Percentiles rank a stretch among this genome's conserved stretches.
Conservation (phyloP, 306 rosid species). For the Quercus engelmannii region DNA sequence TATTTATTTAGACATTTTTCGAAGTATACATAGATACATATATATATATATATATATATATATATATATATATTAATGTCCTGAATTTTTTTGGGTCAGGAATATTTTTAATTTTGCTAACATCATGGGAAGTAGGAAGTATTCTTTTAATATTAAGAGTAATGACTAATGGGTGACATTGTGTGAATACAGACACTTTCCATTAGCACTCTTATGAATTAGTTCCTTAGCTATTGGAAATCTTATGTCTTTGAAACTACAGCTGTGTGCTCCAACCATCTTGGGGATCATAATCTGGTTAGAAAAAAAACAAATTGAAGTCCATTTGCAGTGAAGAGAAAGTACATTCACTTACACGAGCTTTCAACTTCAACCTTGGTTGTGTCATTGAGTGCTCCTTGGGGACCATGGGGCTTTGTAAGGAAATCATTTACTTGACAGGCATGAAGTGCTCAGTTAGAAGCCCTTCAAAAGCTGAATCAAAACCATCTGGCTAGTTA, state of each 20-base stretch:
- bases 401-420: slow-evolving; percentile 39
- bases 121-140: too few relatives aligned
- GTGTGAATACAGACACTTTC: too few relatives aligned
- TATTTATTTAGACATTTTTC: not conserved
- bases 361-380: slow-evolving; percentile 16
- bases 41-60: not conserved
- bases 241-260: too few relatives aligned
- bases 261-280: too few relatives aligned
- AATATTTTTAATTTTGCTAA: too few relatives aligned
- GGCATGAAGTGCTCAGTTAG: slow-evolving; percentile 42
- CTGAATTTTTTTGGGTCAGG: too few relatives aligned
- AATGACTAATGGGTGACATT: too few relatives aligned
- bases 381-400: slow-evolving; percentile 23
- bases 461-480: slow-evolving; percentile 35
- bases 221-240: too few relatives aligned
- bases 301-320: too few relatives aligned
- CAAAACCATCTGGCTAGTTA: slow-evolving; percentile 26
- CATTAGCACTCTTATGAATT: too few relatives aligned
- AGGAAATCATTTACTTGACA: slow-evolving; percentile 44
- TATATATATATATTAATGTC: not conserved
- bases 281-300: too few relatives aligned
- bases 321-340: not conserved
- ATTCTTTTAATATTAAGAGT: too few relatives aligned
- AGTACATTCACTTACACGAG: not conserved
- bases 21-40: not conserved